These are phyloP conservation scores for Zelopaecilomyces penicillatus DNA, from an alignment of 2,329 filamentous ascomycete species.

Conservation along the genomic window DNA sequence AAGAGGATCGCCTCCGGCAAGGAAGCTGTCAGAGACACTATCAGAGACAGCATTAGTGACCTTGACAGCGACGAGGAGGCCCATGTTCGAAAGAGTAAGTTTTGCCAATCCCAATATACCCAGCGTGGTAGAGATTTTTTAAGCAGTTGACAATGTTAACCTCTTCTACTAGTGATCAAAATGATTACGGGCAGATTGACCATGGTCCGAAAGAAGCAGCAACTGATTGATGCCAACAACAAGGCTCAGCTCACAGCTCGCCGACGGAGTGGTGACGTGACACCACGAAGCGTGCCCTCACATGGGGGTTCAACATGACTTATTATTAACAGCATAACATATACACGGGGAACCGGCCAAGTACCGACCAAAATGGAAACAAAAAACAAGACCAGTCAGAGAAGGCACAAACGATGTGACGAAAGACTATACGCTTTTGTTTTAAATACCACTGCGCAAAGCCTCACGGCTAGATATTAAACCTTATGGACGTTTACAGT, in stretches of 20 bases:
- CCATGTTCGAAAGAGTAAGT: constrained; percentile 63
- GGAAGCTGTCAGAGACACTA: constrained; percentile 31
- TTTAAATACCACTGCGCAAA: constrained; percentile 5
- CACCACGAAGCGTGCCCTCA: constrained; percentile 45
- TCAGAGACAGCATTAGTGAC: constrained; percentile 30
- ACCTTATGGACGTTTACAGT: background rate
- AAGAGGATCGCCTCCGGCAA: constrained; percentile 28
- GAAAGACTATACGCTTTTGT: constrained; percentile 1
- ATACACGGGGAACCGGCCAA: background rate
- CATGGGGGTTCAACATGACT: constrained; percentile 29
- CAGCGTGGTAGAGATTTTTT: no score
- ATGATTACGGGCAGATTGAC: constrained; percentile 52
- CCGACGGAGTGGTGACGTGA: constrained; percentile 47
- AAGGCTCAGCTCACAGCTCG: constrained; percentile 37
- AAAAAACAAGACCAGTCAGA: background rate
- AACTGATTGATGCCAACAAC: constrained; percentile 48
- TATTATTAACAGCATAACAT: background rate
- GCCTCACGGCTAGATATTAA: constrained; percentile 10
- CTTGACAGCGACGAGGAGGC: constrained; percentile 63
- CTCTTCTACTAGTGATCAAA: constrained; percentile 41
- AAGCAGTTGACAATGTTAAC: constrained; percentile 1
- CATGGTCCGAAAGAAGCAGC: constrained; percentile 52
- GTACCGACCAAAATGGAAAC: background rate
- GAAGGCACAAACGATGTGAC: background rate
- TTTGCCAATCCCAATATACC: background rate